Base-by-base conservation (phyloP, 1,139 yeast genomes). In the Pichia norvegensis region DNA sequence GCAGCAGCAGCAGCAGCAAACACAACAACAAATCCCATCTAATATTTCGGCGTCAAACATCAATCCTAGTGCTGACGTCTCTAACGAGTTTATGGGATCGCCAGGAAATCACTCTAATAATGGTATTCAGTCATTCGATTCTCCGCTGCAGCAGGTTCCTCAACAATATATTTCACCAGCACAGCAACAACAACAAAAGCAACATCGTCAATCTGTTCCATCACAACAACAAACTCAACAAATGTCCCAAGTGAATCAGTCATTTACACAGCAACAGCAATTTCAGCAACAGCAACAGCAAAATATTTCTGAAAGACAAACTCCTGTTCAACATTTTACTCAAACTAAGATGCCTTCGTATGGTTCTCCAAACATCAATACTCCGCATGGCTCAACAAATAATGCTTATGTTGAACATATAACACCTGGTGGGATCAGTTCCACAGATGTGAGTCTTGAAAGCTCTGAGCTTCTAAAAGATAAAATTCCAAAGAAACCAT, bases 1-100 rank as follows among this genome's bases (percentile, higher is more conserved):
- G 22, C 55, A 38, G 21, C 54, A 46, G 22, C 55, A 50, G 27
- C 57, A 49, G 17, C 55, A 46, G 41, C 51, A 38, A 36, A 35
- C 53, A 10, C 35, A 31, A 31, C 35, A 16, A 31, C 35, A 31
- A 13, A 27, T 27, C 7, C 31, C 42, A 37, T 54, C n/a, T 5
- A 27, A 13, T 27, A 27, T 27, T 47, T 23, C 57, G 42, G 23
- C 39, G 17, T 25, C 43, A 22, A 13, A 40, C 37, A 27, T 10
- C 11, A 27, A 11, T 27, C 5, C 14, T 5, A 27, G 7, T 10
- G 14, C 31, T 27, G 14, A 11, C 6, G 4, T 8, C 9, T 23
- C 25, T 27, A 13, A 27, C 14, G 31, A 27, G 14, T 27, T 27
- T 13, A 11, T 13, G n/a, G 31, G 31, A 13, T 27, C 31, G 14